phyloP scores from a whole-genome alignment of 2,329 filamentous ascomycete species.

The Diaporthe eres region DNA sequence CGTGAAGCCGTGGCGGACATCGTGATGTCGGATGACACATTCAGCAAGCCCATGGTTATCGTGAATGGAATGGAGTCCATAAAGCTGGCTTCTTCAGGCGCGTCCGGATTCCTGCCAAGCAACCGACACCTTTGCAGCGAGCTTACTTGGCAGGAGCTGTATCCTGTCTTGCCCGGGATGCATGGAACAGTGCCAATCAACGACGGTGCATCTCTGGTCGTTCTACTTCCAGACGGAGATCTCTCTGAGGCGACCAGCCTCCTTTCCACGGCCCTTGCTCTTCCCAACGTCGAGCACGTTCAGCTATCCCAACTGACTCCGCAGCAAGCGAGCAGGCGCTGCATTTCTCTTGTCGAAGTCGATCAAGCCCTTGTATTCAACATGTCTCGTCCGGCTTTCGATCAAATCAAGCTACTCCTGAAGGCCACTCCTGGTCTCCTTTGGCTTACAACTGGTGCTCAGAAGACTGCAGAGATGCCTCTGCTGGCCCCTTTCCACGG shows the following conservation, averaged over 20 bases:
- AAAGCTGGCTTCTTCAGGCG: constrained; percentile 50
- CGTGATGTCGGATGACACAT: constrained; percentile 56
- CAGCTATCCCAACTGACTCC: constrained; percentile 54
- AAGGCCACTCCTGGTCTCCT: constrained; percentile 55
- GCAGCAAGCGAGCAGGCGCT: constrained; percentile 49
- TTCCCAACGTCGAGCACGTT: constrained; percentile 49
- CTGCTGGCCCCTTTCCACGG: constrained; percentile 58
- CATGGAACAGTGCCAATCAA: constrained; percentile 44
- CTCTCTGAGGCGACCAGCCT: background rate
- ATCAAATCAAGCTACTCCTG: constrained; percentile 57
- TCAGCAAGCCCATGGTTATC: constrained; percentile 54
- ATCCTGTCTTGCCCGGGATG: constrained; percentile 47
- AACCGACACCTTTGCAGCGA: constrained; percentile 64
- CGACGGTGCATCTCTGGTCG: constrained; percentile 48
- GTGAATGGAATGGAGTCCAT: constrained; percentile 62
- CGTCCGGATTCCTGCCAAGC: constrained; percentile 60
- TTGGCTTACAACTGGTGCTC: constrained; percentile 63
- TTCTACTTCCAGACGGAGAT: constrained; percentile 45
- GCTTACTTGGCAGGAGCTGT: constrained; percentile 60
- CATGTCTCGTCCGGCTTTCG: constrained; percentile 57
- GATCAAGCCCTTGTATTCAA: constrained; percentile 53
- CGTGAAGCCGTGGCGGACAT: constrained; percentile 60
- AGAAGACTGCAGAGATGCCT: constrained; percentile 53
- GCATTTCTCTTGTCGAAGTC: constrained; percentile 64
- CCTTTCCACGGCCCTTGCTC: constrained; percentile 37